phyloP scores from a whole-genome alignment of 2,329 filamentous ascomycete genomes.

The Aureobasidium pullulans region DNA sequence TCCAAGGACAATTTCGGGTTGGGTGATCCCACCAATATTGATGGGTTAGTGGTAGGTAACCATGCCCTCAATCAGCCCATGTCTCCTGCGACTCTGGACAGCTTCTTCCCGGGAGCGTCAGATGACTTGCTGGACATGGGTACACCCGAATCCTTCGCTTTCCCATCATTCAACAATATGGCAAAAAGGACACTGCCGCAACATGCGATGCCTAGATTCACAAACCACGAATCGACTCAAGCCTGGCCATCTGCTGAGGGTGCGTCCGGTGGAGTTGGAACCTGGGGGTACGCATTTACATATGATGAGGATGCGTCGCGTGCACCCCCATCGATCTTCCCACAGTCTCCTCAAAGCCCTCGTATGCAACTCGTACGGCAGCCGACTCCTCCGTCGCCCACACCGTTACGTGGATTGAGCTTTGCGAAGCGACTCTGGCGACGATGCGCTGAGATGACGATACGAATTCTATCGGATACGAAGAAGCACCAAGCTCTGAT shows the following conservation, averaged over 20 bases:
- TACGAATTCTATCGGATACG: not conserved
- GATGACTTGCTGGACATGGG: not conserved
- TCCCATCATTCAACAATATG: not conserved
- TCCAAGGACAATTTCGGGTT: not conserved
- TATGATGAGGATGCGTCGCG: not conserved
- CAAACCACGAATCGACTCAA: not conserved
- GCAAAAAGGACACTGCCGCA: not conserved
- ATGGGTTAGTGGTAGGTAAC: not conserved
- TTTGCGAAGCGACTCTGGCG: constrained; percentile 6
- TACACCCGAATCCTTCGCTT: not conserved
- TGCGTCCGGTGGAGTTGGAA: too few relatives aligned
- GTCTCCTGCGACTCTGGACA: not conserved
- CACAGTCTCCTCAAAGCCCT: not conserved
- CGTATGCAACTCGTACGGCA: not conserved
- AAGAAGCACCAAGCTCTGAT: not conserved
- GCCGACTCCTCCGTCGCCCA: not conserved
- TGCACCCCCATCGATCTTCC: not conserved
- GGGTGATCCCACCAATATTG: not conserved
- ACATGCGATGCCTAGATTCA: not conserved
- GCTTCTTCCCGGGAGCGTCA: not conserved
- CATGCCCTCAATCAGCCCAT: not conserved
- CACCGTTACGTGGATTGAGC: not conserved
- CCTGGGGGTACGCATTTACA: not conserved
- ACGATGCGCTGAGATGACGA: not conserved
- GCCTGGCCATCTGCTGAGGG: not conserved